Evolutionary conservation across 345 rosid species (phyloP).

Genomic region (Barbarea vulgaris): DNA sequence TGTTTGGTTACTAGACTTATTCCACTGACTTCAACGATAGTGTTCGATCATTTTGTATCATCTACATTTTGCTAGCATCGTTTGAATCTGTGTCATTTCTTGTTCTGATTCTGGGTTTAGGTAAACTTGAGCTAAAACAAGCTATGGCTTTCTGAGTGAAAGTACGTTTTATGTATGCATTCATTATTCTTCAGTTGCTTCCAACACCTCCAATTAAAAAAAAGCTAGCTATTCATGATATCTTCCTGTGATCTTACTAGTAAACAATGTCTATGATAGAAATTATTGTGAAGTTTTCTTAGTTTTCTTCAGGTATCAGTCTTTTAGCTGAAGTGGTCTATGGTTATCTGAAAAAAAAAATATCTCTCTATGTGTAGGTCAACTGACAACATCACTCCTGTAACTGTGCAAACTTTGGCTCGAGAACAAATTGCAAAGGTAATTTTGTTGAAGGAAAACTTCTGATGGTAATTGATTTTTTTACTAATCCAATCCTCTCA

Average conservation of each 20-base stretch:
- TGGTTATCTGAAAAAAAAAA: slow-evolving; percentile 4
- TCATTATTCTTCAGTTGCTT: not conserved
- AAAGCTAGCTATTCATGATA: slow-evolving; percentile 8
- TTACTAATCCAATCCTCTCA: not conserved
- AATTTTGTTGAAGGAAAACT: slow-evolving; percentile 13
- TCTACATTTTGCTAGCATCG: slow-evolving; percentile 9
- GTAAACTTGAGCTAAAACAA: not conserved
- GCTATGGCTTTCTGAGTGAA: not conserved
- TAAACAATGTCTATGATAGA: not conserved
- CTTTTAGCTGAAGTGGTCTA: not conserved
- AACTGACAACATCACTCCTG: slow-evolving; percentile 40
- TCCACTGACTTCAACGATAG: not conserved
- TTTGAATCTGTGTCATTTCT: slow-evolving; percentile 16
- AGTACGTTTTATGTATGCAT: not conserved
- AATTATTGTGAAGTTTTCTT: not conserved
- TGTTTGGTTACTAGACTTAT: not conserved
- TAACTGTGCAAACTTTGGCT: slow-evolving; percentile 47
- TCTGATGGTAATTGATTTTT: not conserved
- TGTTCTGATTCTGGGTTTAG: slow-evolving; percentile 9
- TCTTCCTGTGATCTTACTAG: not conserved
- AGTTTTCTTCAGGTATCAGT: not conserved
- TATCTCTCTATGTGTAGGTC: slow-evolving; percentile 43
- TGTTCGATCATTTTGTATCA: not conserved
- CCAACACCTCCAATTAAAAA: not conserved
- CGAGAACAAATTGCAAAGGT: slow-evolving; percentile 64